A percentile compares a stretch with the other conserved stretches of the same genome.
These are phyloP conservation scores for Colletotrichum orchidophilum DNA, from an alignment of 2,329 filamentous ascomycete genomes.

Conservation along the genomic window DNA sequence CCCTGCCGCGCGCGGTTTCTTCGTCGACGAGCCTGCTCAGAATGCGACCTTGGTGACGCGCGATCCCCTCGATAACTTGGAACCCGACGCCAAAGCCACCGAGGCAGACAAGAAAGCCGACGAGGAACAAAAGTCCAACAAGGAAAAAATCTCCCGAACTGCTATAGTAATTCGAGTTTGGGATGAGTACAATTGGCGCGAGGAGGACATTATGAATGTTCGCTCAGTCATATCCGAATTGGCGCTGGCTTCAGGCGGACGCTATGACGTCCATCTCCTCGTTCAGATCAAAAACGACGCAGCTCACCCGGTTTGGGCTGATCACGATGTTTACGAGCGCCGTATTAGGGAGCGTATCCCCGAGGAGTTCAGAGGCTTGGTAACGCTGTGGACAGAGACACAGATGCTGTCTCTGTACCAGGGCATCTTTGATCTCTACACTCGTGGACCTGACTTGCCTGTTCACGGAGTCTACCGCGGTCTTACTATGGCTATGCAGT, in stretches of 20 bases:
- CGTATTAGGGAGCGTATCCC: conserved; percentile 77
- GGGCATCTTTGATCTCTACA: conserved; percentile 81
- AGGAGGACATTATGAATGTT: conserved; percentile 83
- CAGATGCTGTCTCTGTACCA: conserved; percentile 94
- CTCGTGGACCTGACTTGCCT: conserved; percentile 72
- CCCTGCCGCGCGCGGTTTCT: conserved; percentile 60
- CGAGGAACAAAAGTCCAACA: conserved; percentile 38
- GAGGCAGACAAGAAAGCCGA: not conserved
- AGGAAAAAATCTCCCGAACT: conserved; percentile 64
- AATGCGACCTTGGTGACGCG: conserved; percentile 36
- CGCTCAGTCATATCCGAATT: conserved; percentile 87
- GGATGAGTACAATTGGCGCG: conserved; percentile 81
- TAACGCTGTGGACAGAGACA: conserved; percentile 91
- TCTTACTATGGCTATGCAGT: conserved; percentile 92
- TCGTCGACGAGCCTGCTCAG: conserved; percentile 50
- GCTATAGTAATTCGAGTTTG: conserved; percentile 86
- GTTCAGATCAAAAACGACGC: conserved; percentile 85
- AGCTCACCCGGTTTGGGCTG: conserved; percentile 80
- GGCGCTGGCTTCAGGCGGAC: conserved; percentile 80
- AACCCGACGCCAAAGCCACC: conserved; percentile 10
- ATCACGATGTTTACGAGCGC: conserved; percentile 72
- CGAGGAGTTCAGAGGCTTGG: conserved; percentile 86
- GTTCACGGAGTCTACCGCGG: conserved; percentile 94
- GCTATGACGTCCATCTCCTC: conserved; percentile 87
- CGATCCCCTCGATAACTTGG: conserved; percentile 25